Evolutionary conservation across 2,329 filamentous ascomycete genomes (phyloP).

Genomic region (Coniochaeta sp.): DNA sequence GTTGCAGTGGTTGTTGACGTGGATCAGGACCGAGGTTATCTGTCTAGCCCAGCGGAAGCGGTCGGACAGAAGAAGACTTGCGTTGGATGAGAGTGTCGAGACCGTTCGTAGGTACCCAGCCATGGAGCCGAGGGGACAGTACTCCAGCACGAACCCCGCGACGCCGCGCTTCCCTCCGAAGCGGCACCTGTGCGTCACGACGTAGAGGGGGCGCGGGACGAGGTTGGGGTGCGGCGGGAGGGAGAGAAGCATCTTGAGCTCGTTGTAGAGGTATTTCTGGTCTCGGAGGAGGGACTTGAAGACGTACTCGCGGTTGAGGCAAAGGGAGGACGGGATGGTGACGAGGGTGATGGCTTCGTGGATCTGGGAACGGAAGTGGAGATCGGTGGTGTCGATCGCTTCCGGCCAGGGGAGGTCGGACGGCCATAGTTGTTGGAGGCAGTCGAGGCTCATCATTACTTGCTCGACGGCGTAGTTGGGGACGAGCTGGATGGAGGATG

Average conservation of each 20-base stretch:
- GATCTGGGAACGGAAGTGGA: constrained; percentile 12
- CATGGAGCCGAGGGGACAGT: constrained; percentile 12
- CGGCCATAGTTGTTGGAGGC: constrained; percentile 12
- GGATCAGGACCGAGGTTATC: constrained; percentile 12
- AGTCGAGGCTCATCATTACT: constrained; percentile 11
- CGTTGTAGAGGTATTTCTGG: constrained; percentile 17
- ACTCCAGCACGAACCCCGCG: constrained; percentile 15
- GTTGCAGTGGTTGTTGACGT: constrained; percentile 9
- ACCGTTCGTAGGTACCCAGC: constrained; percentile 8
- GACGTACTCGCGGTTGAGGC: constrained; percentile 3
- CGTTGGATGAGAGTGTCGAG: not conserved
- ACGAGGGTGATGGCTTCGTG: constrained; percentile 17
- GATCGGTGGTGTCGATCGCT: constrained; percentile 10
- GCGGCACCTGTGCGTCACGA: constrained; percentile 12
- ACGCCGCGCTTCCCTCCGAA: constrained; percentile 14
- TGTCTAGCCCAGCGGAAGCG: constrained; percentile 13
- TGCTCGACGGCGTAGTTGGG: constrained; percentile 15
- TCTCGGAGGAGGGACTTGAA: constrained; percentile 16
- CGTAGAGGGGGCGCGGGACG: constrained; percentile 8
- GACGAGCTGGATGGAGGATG: constrained; percentile 6
- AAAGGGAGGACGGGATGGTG: not conserved
- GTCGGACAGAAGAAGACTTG: too few species aligned
- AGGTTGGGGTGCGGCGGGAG: constrained; percentile 12
- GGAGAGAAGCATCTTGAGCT: constrained; percentile 15
- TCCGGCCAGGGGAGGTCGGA: constrained; percentile 7